phyloP scores from a whole-genome alignment of 2,329 filamentous ascomycete species.

The Talaromyces sp. region DNA sequence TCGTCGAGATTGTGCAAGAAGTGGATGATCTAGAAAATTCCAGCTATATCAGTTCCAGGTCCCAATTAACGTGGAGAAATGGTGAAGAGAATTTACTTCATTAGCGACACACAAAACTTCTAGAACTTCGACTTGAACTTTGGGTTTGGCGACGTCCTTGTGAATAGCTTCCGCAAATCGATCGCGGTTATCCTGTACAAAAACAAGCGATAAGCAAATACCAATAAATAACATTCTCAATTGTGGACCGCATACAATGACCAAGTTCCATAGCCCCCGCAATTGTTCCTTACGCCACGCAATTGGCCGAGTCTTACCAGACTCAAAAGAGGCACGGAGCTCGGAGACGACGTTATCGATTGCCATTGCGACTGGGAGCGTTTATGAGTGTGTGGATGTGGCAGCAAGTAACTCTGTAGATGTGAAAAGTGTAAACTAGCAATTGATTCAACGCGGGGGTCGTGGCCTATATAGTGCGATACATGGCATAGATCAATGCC shows the following conservation, averaged over 20 bases:
- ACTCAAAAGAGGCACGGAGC: constrained; percentile 2
- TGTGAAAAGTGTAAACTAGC: not conserved
- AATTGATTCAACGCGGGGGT: not conserved
- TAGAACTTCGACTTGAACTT: constrained; percentile 5
- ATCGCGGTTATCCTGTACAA: constrained; percentile 5
- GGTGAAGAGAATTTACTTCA: not conserved
- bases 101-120: constrained; percentile 7
- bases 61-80: not conserved
- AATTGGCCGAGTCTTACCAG: constrained; percentile 6
- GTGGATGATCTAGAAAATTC: not conserved
- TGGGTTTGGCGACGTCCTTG: constrained; percentile 5
- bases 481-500: not conserved
- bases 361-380: not conserved
- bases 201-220: not conserved
- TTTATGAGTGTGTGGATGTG: not conserved
- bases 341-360: constrained; percentile 1
- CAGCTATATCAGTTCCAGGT: not conserved
- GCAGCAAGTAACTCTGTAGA: not conserved
- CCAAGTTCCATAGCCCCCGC: constrained; percentile 1
- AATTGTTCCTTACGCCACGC: constrained; percentile 6
- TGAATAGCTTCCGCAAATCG: constrained; percentile 6
- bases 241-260: constrained; percentile 1
- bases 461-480: not conserved
- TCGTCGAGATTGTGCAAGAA: constrained; percentile 6
- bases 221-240: not conserved